Percentiles rank a stretch among this genome's conserved stretches.
phyloP scores from a whole-genome alignment of 2,329 filamentous ascomycete species.

The Ophiostoma angusticollis region DNA sequence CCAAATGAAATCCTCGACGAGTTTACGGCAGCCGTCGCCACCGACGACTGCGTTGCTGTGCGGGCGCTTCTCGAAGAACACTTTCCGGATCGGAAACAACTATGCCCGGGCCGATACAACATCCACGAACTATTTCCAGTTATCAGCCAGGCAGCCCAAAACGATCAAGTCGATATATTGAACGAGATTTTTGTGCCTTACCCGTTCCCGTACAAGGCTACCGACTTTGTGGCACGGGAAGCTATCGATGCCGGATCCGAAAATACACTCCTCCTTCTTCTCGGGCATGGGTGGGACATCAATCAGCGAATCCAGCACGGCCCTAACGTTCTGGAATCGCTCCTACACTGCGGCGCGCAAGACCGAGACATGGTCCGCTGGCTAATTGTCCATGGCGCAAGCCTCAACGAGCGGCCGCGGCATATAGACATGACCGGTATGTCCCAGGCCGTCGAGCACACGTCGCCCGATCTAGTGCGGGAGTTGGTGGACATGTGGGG shows the following conservation, averaged over 20 bases:
- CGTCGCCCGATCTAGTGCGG: not conserved
- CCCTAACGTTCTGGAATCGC: not conserved
- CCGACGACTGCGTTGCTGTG: slow-evolving; percentile 2
- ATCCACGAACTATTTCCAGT: slow-evolving; percentile 1
- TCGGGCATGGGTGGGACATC: not conserved
- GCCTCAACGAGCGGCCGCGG: not conserved
- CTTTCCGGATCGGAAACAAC: not conserved
- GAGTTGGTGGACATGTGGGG: not conserved
- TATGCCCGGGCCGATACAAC: not conserved
- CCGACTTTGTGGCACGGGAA: slow-evolving; percentile 2
- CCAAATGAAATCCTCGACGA: not conserved
- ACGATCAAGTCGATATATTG: not conserved
- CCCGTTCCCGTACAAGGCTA: not conserved
- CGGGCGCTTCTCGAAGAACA: slow-evolving; percentile 1
- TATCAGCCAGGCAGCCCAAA: not conserved
- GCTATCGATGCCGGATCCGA: not conserved
- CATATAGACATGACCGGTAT: not conserved
- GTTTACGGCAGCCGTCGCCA: slow-evolving; percentile 1
- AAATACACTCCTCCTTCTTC: not conserved
- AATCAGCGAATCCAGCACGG: not conserved
- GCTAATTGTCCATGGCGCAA: not conserved
- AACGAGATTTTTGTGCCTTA: slow-evolving; percentile 1
- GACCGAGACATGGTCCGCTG: not conserved
- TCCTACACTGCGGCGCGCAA: no score
- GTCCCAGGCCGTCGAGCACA: not conserved